Evolutionary conservation across 208 protist genomes (phyloP), one percentile per base, ranked within the genome.

Genomic region (Acanthamoeba castellanii): DNA sequence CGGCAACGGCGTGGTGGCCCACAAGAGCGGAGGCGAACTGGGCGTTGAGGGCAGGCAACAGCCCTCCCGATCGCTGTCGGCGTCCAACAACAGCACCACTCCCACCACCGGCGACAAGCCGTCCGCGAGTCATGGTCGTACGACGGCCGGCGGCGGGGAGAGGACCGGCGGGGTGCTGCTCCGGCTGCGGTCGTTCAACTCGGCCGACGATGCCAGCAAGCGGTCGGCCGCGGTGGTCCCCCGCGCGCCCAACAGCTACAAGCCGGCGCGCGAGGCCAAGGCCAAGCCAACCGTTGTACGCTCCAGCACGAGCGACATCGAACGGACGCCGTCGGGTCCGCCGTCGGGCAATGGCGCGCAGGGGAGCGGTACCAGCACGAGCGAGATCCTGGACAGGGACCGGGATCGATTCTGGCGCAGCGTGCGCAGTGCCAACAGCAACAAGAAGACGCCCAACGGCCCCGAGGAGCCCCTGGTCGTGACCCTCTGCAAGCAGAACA

Each of bases 401-500:
- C 4, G 50, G n/a, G 78, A 87, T 6, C 78, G 78, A 20, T 87
- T 87, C 78, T 87, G 78, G 78, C 42, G 78, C 50, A 87, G 8
- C 50, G 78, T 87, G 78, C 78, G 78, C 6, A 61, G 52, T 8
- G 42, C 78, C 14, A 87, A 37, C 52, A 37, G 5, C 78, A 64
- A 25, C 52, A 55, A 64, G 74, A 47, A 52, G 30, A 3, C 27
- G 2, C 4, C 9, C 42, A 84, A 37, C 42, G 76, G 76, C 6
- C 0, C 50, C 25, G 78, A 87, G 47, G 78, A 87, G 78, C 78
- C 78, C n/a, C 50, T 87, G n/a, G 30, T 87, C 18, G 52, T 87
- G 30, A 87, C 78, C 14, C 78, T 87, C 9, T 87, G 78, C 78
- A 87, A 87, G 78, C 78, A 64, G n/a, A 87, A 87, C 78, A 87